Evolutionary conservation across 306 rosid genomes (phyloP).

Genomic region (Heteromeles arbutifolia): DNA sequence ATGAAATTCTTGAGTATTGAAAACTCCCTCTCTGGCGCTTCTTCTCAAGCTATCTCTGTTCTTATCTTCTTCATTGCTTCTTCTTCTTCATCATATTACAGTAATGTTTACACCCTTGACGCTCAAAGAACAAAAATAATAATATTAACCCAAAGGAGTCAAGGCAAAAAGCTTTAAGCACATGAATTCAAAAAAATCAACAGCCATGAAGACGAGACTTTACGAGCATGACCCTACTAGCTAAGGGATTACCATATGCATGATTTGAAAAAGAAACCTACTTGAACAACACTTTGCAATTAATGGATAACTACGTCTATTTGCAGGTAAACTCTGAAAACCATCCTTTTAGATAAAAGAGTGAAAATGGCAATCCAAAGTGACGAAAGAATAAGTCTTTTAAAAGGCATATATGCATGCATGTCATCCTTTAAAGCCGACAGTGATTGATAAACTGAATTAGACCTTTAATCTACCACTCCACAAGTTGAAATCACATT

Average conservation of each 20-base stretch:
- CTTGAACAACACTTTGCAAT: neutral
- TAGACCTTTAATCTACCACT: conserved; percentile 33
- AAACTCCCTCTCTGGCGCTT: too few relatives aligned
- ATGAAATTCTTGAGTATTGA: too few relatives aligned
- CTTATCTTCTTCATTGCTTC: too few relatives aligned
- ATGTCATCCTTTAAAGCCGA: neutral
- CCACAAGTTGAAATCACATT: conserved; percentile 32
- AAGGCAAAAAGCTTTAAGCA: neutral
- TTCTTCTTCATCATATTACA: too few relatives aligned
- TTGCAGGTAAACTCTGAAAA: neutral
- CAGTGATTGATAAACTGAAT: conserved; percentile 1
- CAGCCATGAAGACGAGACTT: neutral
- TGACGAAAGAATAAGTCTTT: neutral
- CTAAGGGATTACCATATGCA: neutral
- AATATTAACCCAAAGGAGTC: neutral
- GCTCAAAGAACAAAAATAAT: too few relatives aligned
- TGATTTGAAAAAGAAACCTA: neutral
- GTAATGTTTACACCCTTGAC: too few relatives aligned
- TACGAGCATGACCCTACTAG: neutral
- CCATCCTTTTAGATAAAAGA: neutral
- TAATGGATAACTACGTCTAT: neutral
- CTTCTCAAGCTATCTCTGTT: too few relatives aligned
- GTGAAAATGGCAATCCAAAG: neutral
- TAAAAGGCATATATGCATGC: neutral
- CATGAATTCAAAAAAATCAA: neutral